Conservation (phyloP, 805 yeast species). For the Kuraishia molischiana region DNA sequence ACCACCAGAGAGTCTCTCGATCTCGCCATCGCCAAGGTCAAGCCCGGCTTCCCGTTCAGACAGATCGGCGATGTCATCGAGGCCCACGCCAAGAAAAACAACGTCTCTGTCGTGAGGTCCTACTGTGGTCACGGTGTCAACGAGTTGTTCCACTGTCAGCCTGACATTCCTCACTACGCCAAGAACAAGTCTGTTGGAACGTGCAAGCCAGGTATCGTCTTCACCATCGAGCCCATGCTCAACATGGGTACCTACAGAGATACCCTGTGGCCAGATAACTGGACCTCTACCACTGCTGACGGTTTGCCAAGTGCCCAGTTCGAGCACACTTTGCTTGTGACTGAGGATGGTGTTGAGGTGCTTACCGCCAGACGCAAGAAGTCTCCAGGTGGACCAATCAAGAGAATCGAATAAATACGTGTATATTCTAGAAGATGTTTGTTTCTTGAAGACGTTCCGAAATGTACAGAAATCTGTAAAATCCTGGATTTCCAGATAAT, state of each 20-base stretch:
- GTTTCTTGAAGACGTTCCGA: neutral
- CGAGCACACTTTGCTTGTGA: slow-evolving; percentile 86
- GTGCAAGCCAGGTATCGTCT: slow-evolving; percentile 92
- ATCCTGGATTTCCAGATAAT: neutral
- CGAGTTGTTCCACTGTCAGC: slow-evolving; percentile 79
- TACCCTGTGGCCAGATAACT: slow-evolving; percentile 90
- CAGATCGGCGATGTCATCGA: slow-evolving; percentile 83
- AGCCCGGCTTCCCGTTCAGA: slow-evolving; percentile 88
- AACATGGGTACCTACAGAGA: slow-evolving; percentile 78
- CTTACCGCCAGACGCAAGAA: slow-evolving; percentile 70
- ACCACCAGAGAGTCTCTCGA: slow-evolving; percentile 76
- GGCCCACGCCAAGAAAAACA: slow-evolving; percentile 67
- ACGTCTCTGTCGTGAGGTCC: slow-evolving; percentile 80
- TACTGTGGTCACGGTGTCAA: slow-evolving; percentile 95
- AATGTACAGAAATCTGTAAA: neutral
- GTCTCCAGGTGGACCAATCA: slow-evolving; percentile 84
- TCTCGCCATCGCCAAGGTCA: slow-evolving; percentile 71
- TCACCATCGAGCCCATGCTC: slow-evolving; percentile 97
- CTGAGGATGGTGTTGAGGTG: slow-evolving; percentile 89
- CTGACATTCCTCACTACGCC: slow-evolving; percentile 91
- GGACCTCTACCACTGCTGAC: slow-evolving; percentile 91
- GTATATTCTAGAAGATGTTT: neutral
- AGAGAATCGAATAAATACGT: slow-evolving; percentile 31
- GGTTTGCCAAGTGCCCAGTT: slow-evolving; percentile 91
- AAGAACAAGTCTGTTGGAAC: slow-evolving; percentile 89